Conservation (phyloP, 768 basidiomycete genomes). For the Dioszegia crocea region DNA sequence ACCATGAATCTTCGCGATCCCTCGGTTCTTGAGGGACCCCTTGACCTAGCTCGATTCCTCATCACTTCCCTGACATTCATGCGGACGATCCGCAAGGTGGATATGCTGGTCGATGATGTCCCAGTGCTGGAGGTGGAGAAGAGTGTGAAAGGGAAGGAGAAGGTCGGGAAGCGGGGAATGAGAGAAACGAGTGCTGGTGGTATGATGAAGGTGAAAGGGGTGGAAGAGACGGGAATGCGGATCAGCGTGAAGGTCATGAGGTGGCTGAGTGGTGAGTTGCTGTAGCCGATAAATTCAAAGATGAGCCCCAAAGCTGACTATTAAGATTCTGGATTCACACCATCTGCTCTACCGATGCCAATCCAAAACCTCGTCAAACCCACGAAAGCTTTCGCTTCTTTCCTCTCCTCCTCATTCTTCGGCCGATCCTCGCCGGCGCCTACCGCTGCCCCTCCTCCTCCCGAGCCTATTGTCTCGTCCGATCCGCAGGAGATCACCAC, state of each 20-base stretch:
- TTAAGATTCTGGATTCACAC: constrained; percentile 41
- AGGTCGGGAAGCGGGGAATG: constrained; percentile 51
- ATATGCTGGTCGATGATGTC: constrained; percentile 76
- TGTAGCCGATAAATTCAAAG: no score
- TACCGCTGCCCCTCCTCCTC: constrained; percentile 22
- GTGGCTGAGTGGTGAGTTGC: constrained; percentile 39
- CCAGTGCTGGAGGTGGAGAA: constrained; percentile 44
- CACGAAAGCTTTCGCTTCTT: constrained; percentile 35
- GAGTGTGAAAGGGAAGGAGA: constrained; percentile 31
- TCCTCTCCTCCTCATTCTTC: constrained; percentile 45
- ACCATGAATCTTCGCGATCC: constrained; percentile 82
- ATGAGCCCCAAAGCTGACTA: constrained; percentile 13
- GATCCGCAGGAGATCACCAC: constrained; percentile 44
- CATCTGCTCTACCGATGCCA: constrained; percentile 41
- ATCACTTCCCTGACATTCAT: constrained; percentile 92
- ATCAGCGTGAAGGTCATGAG: constrained; percentile 75
- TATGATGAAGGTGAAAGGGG: constrained; percentile 64
- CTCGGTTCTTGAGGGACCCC: constrained; percentile 64
- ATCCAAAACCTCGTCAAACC: constrained; percentile 28
- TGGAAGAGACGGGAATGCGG: constrained; percentile 62
- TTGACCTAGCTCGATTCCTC: constrained; percentile 85
- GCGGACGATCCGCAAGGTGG: constrained; percentile 68
- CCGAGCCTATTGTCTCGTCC: constrained; percentile 39
- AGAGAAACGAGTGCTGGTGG: constrained; percentile 58
- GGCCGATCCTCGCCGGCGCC: constrained; percentile 20